Base-by-base conservation (phyloP, 208 protist species). In the Blechomonas ayalai region DNA sequence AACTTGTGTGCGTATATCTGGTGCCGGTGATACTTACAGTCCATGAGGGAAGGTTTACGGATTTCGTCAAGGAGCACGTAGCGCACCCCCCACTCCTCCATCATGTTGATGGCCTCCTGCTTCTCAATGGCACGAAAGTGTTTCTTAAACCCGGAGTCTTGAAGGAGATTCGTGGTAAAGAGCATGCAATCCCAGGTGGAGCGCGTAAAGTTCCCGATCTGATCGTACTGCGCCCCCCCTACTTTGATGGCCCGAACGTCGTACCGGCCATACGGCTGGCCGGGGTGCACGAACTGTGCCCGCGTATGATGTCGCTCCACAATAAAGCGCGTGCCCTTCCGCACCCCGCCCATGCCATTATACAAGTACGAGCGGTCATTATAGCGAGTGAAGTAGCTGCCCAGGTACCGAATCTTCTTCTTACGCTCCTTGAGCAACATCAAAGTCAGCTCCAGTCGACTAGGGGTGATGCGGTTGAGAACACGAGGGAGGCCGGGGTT, bases 31-130 rank as follows among this genome's bases (percentile, higher is more conserved):
- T 89, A 89, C 51, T 77, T 81, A 50, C 55, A 63, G 55, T 90
- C 75, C 57, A 76, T 50, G 37, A 90, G 44, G 1, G 65, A 74
- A 12, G 81, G 81, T 59, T 84, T 82, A 15, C 75, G 68, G 12
- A 90, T 59, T 57, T 93, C 80, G 31, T 93, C 84, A 1, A 89
- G 67, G 10, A 93, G 10, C 18, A 90, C 35, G 47, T 88, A 93
- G n/a, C 64, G 67, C 25, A 90, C 66, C 23, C 84, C 84, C 81
- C 80, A 90, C 52, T 74, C 61, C 66, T 93, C 77, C 52, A 87
- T 38, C 48, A 79, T 49, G 12, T 63, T 47, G 16, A 90, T 73
- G 3, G 84, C 75, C 46, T 82, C 52, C 20, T 93, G 48, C 56
- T 80, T 82, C 27, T 70, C 34, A 36, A 85, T 62, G 26, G 57